Evolutionary conservation across 495 filamentous ascomycete species (phyloP), one percentile per base, ranked within the genome.

Genomic region (Aspergillus ellipticus): DNA sequence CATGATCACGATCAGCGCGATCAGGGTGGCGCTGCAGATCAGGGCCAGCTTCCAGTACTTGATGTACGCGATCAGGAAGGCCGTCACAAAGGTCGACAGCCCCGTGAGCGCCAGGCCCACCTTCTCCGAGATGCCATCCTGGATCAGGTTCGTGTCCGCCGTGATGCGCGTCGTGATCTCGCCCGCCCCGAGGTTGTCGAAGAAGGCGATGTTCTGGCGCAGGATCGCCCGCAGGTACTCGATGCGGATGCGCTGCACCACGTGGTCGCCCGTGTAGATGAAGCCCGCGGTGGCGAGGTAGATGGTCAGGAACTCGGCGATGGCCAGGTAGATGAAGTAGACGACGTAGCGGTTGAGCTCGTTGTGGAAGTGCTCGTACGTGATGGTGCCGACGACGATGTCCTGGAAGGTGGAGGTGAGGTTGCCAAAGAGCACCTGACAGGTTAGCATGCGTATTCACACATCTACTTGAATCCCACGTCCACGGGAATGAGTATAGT

Each of bases 131-230:
- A 96, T 87, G 48, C 89, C 91, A 57, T 93, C 88, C 66, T 95
- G 91, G 56, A 96, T 85, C 35, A 90, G 67, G 64, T 93, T 92
- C 53, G 89, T 94, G 70, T 96, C 91, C 42, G 90, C 83, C 1
- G 91, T 95, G 63, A 96, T 96, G 48, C 91, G 83, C 0, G 90
- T 96, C 0, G 92, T 95, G 60, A 96, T 89, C 73, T 96, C 92
- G 54, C 92, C 92, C 24, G 91, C 87, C 50, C 91, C 92, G 9
- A 94, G 83, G 57, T 89, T 90, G 68, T 96, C 92, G 69, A 95
- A 96, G 68, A 90, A 96, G 49, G 84, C 91, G 64, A 96, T 90
- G 68, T 96, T 96, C 65, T 96, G 92, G 41, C 85, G 84, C 74
- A 96, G 79, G 63, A 91, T 92, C 31, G 89, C 89, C 50, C 79